Percentiles rank a stretch among this genome's conserved stretches.
These are phyloP conservation scores for Phylloporus sp. DNA, from an alignment of 768 basidiomycete genomes.

Conservation along the genomic window DNA sequence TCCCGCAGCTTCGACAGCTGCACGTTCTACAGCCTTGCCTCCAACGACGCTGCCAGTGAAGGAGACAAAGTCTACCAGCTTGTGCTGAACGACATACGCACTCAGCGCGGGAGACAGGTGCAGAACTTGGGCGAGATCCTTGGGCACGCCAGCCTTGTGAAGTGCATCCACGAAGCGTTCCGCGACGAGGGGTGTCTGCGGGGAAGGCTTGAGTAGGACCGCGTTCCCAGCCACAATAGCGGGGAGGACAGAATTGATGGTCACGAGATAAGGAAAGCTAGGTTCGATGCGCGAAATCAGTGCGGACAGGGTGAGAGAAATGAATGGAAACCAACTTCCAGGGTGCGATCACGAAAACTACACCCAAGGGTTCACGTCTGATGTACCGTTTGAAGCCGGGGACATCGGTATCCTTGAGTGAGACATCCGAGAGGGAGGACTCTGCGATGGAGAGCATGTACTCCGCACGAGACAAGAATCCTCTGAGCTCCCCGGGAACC, in stretches of 20 bases:
- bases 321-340: conserved; percentile 71
- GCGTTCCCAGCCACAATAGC: conserved; percentile 88
- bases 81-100: conserved; percentile 57
- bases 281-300: neutral
- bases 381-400: conserved; percentile 85
- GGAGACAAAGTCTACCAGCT: conserved; percentile 71
- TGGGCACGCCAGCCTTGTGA: conserved; percentile 72
- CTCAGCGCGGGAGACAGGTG: conserved; percentile 68
- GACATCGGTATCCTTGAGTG: conserved; percentile 71
- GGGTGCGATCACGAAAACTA: conserved; percentile 83
- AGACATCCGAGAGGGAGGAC: conserved; percentile 67
- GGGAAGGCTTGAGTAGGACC: conserved; percentile 91
- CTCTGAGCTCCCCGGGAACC: conserved; percentile 72
- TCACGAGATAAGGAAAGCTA: conserved; percentile 86
- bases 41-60: conserved; percentile 89
- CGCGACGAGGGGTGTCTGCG: conserved; percentile 88
- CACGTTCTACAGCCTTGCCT: conserved; percentile 69
- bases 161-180: conserved; percentile 75
- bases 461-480: conserved; percentile 74
- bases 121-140: conserved; percentile 67
- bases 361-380: conserved; percentile 78
- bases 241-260: conserved; percentile 90
- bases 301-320: neutral
- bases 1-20: conserved; percentile 57
- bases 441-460: conserved; percentile 86